phyloP scores from a whole-genome alignment of 176 grass and related monocot genomes.

The Cocos nucifera region DNA sequence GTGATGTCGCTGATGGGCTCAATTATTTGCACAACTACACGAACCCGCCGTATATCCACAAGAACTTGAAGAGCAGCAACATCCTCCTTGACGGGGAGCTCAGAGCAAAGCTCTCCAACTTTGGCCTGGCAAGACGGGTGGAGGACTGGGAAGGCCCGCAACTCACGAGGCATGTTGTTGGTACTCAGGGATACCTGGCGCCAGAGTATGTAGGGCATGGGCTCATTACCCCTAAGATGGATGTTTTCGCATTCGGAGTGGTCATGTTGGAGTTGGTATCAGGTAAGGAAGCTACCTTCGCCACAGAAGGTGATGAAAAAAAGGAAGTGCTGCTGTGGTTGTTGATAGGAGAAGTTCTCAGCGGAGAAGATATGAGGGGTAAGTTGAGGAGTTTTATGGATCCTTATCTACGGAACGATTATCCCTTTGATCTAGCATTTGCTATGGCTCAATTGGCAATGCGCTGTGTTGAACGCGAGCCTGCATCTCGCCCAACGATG shows the following conservation, averaged over 20 bases:
- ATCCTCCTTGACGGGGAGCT: constrained; percentile 55
- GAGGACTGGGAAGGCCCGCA: constrained; percentile 16
- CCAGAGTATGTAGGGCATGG: constrained; percentile 81
- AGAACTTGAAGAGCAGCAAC: constrained; percentile 72
- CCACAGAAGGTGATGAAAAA: constrained; percentile 12
- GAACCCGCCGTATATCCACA: constrained; percentile 61
- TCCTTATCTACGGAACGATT: constrained; percentile 36
- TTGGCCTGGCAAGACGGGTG: constrained; percentile 53
- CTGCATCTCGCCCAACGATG: constrained; percentile 35
- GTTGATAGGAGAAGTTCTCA: constrained; percentile 18
- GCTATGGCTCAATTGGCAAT: constrained; percentile 49
- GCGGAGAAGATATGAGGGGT: constrained; percentile 33
- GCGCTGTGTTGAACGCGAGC: constrained; percentile 51
- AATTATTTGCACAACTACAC: constrained; percentile 79
- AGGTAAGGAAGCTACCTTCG: constrained; percentile 48
- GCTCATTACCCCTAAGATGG: constrained; percentile 58
- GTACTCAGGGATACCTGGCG: constrained; percentile 66
- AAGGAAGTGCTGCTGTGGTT: constrained; percentile 36
- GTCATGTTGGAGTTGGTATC: constrained; percentile 70
- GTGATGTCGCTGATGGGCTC: constrained; percentile 59
- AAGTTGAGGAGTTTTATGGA: constrained; percentile 57
- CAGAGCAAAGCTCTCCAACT: constrained; percentile 58
- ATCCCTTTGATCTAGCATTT: constrained; percentile 57
- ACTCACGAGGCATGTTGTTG: constrained; percentile 63
- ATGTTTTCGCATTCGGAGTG: constrained; percentile 80